Base-by-base conservation (phyloP, 2,329 filamentous ascomycete genomes). In the Ambrosiella beaveri region DNA sequence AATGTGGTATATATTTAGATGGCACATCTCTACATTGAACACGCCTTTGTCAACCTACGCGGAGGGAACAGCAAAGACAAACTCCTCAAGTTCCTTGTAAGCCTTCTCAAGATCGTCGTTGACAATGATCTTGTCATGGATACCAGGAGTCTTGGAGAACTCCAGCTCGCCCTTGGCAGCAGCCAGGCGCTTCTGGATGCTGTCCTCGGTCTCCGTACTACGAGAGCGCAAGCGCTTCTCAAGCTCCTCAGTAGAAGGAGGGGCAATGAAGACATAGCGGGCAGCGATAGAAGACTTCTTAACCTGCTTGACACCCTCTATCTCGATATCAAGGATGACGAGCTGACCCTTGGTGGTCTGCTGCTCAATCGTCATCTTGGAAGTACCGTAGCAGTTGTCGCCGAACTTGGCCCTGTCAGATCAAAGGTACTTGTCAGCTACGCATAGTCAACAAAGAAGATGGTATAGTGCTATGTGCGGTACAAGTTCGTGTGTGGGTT, bases 221-320 rank as follows among this genome's bases (percentile, higher is more conserved):
- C 88, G 77, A 39, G 84, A 85, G 51, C 86, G 77, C 56, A 94
- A 74, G 45, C 88, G 77, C 65, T 78, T 68, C 73, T 95, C 89
- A 41, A 96, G 75, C 54, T 81, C 77, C 65, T 85, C 81, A 63
- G 86, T 71, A 3, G 79, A 85, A 0, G 90, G 91, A 11, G 90
- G 90, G 40, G 85, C 80, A 62, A 96, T 78, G 71, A 95, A 95
- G 63, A 95, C 72, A 72, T 88, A 95, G 58, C 87, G 81, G 7
- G 88, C 86, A 59, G 82, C 77, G 62, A 90, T 79, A 64, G 76
- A 76, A 54, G 84, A 86, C 62, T 79, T 78, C 70, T 89, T 88
- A 66, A 96, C 86, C 72, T 96, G 90, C 74, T 95, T 95, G 60
- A 96, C 89, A 61, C 90, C 90, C 67, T 95, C 89, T 88, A 96